phyloP scores from a whole-genome alignment of 768 basidiomycete species.

The Fomitopsis pulvina region DNA sequence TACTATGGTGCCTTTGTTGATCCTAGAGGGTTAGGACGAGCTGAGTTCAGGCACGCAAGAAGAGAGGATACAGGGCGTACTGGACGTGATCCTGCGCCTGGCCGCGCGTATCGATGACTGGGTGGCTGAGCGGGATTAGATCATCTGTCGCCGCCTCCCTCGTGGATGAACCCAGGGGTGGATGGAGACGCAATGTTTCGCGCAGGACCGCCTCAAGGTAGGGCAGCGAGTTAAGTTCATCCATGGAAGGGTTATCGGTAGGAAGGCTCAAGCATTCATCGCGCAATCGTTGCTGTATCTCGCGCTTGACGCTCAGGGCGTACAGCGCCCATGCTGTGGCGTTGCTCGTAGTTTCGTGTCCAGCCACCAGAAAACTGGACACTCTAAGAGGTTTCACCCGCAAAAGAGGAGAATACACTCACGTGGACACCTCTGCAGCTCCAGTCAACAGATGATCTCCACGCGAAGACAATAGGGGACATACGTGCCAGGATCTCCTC shows the following conservation, averaged over 20 bases:
- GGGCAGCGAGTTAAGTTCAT: slow-evolving; percentile 54
- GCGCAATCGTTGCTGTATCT: slow-evolving; percentile 29
- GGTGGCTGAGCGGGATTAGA: slow-evolving; percentile 40
- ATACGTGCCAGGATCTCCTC: slow-evolving; percentile 52
- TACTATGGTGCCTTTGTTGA: slow-evolving; percentile 23
- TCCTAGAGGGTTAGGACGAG: slow-evolving; percentile 2
- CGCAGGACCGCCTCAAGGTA: slow-evolving; percentile 61
- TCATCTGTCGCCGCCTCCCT: slow-evolving; percentile 40
- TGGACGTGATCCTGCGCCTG: slow-evolving; percentile 14
- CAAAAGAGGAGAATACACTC: background rate
- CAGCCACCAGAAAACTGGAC: slow-evolving; percentile 22
- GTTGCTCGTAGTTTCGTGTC: slow-evolving; percentile 33
- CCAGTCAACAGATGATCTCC: background rate
- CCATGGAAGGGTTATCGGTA: slow-evolving; percentile 49
- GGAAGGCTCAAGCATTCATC: slow-evolving; percentile 33
- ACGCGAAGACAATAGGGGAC: slow-evolving; percentile 9
- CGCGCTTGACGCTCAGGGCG: slow-evolving; percentile 29
- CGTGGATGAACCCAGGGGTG: slow-evolving; percentile 44
- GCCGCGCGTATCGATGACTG: slow-evolving; percentile 18
- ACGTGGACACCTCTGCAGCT: slow-evolving; percentile 18
- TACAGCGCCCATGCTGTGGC: slow-evolving; percentile 29
- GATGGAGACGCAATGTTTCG: slow-evolving; percentile 50
- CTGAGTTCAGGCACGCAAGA: slow-evolving; percentile 19
- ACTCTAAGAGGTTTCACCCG: background rate
- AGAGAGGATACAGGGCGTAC: slow-evolving; percentile 16